These are phyloP conservation scores for Podosphaera fusca DNA, from an alignment of 2,329 filamentous ascomycete genomes.

Conservation along the genomic window DNA sequence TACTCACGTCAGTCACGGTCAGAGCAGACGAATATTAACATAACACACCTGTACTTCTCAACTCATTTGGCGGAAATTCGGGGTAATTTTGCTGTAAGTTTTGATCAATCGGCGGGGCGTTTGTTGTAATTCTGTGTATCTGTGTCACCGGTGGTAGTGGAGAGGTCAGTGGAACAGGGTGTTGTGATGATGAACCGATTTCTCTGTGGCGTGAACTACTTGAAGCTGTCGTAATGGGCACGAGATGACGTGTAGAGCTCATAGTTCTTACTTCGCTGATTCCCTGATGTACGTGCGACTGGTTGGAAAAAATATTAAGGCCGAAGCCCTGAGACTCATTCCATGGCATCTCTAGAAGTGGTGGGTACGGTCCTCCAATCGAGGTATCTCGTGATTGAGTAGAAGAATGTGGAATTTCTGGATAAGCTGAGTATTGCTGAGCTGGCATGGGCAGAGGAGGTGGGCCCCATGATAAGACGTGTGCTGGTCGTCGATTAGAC, in stretches of 20 bases:
- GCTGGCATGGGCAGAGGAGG: conserved; percentile 2
- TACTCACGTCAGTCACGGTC: background rate
- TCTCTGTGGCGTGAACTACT: background rate
- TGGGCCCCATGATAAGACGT: conserved; percentile 3
- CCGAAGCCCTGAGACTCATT: conserved; percentile 5
- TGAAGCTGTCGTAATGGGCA: background rate
- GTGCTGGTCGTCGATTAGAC: conserved; percentile 2
- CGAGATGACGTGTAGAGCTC: background rate
- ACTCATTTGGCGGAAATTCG: too few species aligned
- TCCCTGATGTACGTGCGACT: background rate
- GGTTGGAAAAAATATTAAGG: background rate
- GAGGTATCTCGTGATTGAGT: background rate
- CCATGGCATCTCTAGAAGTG: conserved; percentile 5
- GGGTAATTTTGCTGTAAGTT: too few species aligned
- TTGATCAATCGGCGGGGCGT: too few species aligned
- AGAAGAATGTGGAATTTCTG: conserved; percentile 1
- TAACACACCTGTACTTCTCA: too few species aligned
- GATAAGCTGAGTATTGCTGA: conserved; percentile 3
- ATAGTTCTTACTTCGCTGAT: background rate
- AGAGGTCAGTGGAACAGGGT: background rate
- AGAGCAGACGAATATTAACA: background rate
- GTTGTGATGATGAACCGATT: background rate
- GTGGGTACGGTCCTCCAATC: conserved; percentile 1
- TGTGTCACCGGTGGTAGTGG: background rate
- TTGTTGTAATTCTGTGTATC: background rate